These are phyloP conservation scores for Dentipellis fragilis DNA, from an alignment of 768 basidiomycete genomes.

Conservation along the genomic window DNA sequence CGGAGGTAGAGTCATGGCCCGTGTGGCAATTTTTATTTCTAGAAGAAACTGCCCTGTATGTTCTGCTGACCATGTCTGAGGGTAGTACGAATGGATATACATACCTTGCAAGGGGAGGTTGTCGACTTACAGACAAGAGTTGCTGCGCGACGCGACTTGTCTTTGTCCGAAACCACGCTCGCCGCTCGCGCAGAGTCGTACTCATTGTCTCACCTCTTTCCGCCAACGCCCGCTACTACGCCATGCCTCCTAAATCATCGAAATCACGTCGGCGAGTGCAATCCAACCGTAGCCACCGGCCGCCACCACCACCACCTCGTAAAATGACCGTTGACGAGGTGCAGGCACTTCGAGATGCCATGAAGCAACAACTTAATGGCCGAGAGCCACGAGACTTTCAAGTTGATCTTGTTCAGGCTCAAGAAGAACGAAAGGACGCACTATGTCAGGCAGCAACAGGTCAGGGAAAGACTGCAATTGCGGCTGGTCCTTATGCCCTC, in stretches of 20 bases:
- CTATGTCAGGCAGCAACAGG: constrained; percentile 29
- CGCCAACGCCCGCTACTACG: too few relatives aligned
- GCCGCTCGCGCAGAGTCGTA: neutral
- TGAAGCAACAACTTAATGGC: constrained; percentile 14
- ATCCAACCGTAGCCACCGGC: neutral
- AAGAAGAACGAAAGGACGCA: constrained; percentile 22
- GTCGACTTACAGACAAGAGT: neutral
- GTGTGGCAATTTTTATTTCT: too few relatives aligned
- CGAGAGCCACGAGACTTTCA: constrained; percentile 20
- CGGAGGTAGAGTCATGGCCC: too few relatives aligned
- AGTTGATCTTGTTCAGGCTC: constrained; percentile 19
- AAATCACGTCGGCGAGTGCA: neutral
- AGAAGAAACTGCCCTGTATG: too few relatives aligned
- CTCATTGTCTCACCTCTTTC: neutral
- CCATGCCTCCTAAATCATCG: neutral
- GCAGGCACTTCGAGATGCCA: constrained; percentile 5
- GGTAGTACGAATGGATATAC: too few relatives aligned
- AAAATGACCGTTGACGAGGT: constrained; percentile 5
- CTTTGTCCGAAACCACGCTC: neutral
- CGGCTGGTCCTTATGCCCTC: constrained; percentile 27
- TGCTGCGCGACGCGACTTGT: neutral
- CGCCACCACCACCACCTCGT: neutral
- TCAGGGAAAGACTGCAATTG: constrained; percentile 28
- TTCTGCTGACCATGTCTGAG: too few relatives aligned
- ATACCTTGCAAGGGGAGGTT: neutral